Conservation (phyloP, 345 rosid species). For the Gossypium stocksii region DNA sequence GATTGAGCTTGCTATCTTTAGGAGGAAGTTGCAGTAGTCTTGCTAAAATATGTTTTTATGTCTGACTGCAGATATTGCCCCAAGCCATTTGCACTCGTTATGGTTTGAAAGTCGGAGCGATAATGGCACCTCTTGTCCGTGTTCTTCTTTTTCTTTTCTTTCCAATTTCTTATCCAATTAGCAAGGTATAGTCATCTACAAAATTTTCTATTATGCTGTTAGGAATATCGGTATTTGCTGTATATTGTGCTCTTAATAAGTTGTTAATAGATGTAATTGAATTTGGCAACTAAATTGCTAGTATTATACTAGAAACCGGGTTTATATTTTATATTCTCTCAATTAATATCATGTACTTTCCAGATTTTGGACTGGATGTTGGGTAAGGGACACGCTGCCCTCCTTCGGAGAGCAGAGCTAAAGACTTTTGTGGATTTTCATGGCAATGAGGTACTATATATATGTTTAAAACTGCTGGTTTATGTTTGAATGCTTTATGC, state of each 20-base stretch:
- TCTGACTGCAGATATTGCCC: conserved; percentile 67
- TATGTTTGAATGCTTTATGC: background rate
- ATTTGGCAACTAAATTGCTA: background rate
- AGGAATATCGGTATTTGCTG: background rate
- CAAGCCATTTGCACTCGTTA: conserved; percentile 91
- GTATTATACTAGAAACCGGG: background rate
- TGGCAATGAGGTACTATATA: conserved; percentile 66
- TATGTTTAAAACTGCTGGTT: background rate
- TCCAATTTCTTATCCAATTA: conserved; percentile 87
- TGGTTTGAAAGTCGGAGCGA: conserved; percentile 87
- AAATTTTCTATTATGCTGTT: background rate
- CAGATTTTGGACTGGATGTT: conserved; percentile 96
- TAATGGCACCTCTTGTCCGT: conserved; percentile 75
- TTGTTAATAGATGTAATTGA: background rate
- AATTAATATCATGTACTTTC: conserved; percentile 9
- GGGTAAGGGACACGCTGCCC: conserved; percentile 90
- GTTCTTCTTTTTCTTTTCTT: conserved; percentile 67
- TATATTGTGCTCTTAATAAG: conserved; percentile 5
- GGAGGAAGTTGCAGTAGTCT: background rate
- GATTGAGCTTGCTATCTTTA: background rate
- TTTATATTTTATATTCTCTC: background rate
- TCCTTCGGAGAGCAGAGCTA: conserved; percentile 88
- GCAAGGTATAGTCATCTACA: conserved; percentile 51
- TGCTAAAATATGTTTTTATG: conserved; percentile 3
- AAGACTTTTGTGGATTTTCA: conserved; percentile 88